Percentiles rank a stretch among this genome's conserved stretches.
Conservation (phyloP, 768 basidiomycete genomes). For the Mycena indigotica region DNA sequence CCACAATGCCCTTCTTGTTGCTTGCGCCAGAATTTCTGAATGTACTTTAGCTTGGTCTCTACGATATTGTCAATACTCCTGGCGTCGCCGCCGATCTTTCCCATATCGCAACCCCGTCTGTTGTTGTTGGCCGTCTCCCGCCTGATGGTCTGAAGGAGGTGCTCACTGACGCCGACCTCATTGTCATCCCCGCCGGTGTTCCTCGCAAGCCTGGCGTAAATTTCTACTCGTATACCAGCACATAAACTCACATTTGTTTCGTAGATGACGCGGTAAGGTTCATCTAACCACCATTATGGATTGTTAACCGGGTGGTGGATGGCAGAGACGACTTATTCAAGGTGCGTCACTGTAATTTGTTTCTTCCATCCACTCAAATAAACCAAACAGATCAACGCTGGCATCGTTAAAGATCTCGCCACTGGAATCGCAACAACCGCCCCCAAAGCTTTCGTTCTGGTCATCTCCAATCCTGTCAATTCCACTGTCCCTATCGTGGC, state of each 20-base stretch:
- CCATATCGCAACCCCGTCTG: slow-evolving; percentile 88
- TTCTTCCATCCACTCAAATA: slow-evolving; percentile 5
- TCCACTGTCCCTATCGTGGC: slow-evolving; percentile 97
- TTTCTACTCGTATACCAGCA: slow-evolving; percentile 20
- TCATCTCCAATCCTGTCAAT: slow-evolving; percentile 99
- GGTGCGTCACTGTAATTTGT: slow-evolving; percentile 41
- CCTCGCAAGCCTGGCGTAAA: slow-evolving; percentile 92
- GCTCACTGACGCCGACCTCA: slow-evolving; percentile 82
- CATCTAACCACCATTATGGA: too few species aligned
- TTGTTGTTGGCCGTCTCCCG: slow-evolving; percentile 79
- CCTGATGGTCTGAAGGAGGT: slow-evolving; percentile 81
- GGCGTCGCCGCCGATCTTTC: slow-evolving; percentile 95
- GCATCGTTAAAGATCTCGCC: slow-evolving; percentile 92
- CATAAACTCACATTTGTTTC: slow-evolving; percentile 20
- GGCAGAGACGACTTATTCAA: slow-evolving; percentile 93
- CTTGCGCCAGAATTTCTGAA: too few species aligned
- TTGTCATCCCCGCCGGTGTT: slow-evolving; percentile 95
- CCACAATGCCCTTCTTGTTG: too few species aligned
- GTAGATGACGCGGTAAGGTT: slow-evolving; percentile 56
- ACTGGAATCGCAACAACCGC: slow-evolving; percentile 80
- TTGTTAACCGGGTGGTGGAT: too few species aligned
- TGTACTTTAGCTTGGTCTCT: slow-evolving; percentile 79
- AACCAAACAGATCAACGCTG: slow-evolving; percentile 83
- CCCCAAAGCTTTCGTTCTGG: slow-evolving; percentile 91
- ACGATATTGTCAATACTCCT: slow-evolving; percentile 97